phyloP scores from a whole-genome alignment of 345 rosid genomes.

The Abelmoschus esculentus region DNA sequence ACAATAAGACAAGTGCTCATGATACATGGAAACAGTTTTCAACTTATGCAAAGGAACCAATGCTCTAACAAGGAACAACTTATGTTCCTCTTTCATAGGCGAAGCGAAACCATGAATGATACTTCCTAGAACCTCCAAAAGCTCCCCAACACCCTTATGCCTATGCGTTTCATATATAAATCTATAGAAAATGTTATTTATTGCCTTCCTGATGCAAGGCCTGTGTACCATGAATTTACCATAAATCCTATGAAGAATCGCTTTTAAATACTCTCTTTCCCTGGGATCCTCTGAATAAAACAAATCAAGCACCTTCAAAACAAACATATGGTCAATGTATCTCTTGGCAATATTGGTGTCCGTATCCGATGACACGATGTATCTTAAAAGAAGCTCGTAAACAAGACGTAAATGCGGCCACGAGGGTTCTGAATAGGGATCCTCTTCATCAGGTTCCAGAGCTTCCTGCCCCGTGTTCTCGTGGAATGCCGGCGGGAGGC shows the following conservation, averaged over 20 bases:
- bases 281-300: constrained; percentile 82
- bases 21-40: constrained; percentile 50
- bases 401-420: constrained; percentile 94
- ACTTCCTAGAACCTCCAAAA: constrained; percentile 85
- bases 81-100: constrained; percentile 95
- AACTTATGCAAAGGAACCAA: constrained; percentile 89
- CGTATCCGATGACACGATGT: constrained; percentile 64
- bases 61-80: constrained; percentile 73
- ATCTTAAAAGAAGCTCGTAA: constrained; percentile 69
- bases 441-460: constrained; percentile 75
- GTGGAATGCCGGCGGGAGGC: constrained; percentile 69
- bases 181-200: constrained; percentile 70
- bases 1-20: constrained; percentile 86
- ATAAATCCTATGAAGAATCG: constrained; percentile 78
- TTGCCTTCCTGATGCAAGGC: constrained; percentile 76
- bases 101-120: constrained; percentile 84
- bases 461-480: constrained; percentile 73
- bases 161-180: constrained; percentile 85
- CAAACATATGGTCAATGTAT: constrained; percentile 69
- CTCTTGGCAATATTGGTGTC: constrained; percentile 78
- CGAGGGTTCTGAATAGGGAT: constrained; percentile 67
- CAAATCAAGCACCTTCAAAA: constrained; percentile 62
- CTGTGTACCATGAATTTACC: constrained; percentile 93
- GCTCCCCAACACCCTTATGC: constrained; percentile 75
- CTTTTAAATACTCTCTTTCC: constrained; percentile 79